These are phyloP conservation scores for Zygoascus sp. DNA, from an alignment of 1,139 yeast species.

Conservation along the genomic window DNA sequence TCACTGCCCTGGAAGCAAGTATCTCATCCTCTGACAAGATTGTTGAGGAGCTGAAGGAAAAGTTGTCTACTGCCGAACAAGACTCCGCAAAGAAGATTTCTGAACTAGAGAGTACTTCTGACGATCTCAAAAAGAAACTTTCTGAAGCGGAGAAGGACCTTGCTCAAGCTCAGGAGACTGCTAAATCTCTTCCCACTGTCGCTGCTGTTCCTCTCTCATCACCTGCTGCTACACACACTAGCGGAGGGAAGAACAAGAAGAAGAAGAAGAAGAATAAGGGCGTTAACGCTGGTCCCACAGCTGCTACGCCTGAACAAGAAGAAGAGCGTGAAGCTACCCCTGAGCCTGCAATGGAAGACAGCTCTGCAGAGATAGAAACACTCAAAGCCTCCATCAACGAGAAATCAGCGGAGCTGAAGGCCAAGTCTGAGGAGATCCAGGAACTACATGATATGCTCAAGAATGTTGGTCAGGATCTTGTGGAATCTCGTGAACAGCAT, in stretches of 20 bases:
- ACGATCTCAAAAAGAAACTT: slow-evolving; percentile 21
- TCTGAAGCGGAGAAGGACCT: slow-evolving; percentile 19
- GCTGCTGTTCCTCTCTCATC: not conserved
- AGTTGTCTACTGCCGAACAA: not conserved
- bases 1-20: not conserved
- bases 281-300: slow-evolving; percentile 4
- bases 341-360: not conserved
- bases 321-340: no score
- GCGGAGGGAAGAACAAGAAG: slow-evolving; percentile 23
- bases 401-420: slow-evolving; percentile 9
- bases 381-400: slow-evolving; percentile 5
- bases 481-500: slow-evolving; percentile 17
- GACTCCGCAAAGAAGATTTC: not conserved
- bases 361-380: slow-evolving; percentile 8
- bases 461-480: slow-evolving; percentile 19
- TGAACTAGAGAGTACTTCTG: not conserved
- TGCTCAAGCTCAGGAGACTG: slow-evolving; percentile 9
- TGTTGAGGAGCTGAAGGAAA: not conserved
- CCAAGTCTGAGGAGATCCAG: slow-evolving; percentile 6
- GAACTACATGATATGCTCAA: slow-evolving; percentile 12
- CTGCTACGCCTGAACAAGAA: no score
- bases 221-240: slow-evolving; percentile 1
- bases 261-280: slow-evolving; percentile 27
- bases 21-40: not conserved
- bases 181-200: not conserved